phyloP scores from a whole-genome alignment of 2,329 filamentous ascomycete genomes.

The Pseudogymnoascus sp. region DNA sequence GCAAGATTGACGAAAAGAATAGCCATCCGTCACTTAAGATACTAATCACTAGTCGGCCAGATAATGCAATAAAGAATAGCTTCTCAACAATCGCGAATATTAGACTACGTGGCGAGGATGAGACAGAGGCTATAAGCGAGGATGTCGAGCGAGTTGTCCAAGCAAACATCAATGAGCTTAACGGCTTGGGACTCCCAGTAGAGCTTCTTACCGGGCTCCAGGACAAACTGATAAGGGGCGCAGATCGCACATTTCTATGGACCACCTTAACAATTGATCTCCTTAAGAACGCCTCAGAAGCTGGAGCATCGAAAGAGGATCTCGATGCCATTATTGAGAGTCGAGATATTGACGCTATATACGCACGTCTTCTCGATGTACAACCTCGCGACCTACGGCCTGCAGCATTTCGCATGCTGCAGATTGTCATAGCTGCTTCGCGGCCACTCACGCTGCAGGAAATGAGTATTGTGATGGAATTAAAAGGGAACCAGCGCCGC shows the following conservation, averaged over 20 bases:
- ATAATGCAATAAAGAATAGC: slow-evolving; percentile 1
- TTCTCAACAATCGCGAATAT: slow-evolving; percentile 1
- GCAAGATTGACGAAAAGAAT: neutral
- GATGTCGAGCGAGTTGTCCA: slow-evolving; percentile 14
- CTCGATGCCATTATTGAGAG: neutral
- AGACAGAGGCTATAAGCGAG: slow-evolving; percentile 11
- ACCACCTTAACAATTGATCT: slow-evolving; percentile 6
- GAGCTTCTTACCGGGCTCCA: neutral
- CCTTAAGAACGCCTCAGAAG: slow-evolving; percentile 5
- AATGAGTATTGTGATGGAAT: slow-evolving; percentile 13
- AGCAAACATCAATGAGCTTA: slow-evolving; percentile 2
- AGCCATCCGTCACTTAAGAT: slow-evolving; percentile 26
- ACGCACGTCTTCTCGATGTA: slow-evolving; percentile 9
- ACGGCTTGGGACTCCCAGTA: neutral
- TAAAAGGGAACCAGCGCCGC: neutral
- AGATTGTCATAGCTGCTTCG: slow-evolving; percentile 12
- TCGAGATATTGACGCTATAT: slow-evolving; percentile 10
- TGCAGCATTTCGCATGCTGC: slow-evolving; percentile 10
- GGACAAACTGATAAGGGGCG: neutral
- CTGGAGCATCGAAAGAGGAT: neutral
- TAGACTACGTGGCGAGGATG: slow-evolving; percentile 10
- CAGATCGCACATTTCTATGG: slow-evolving; percentile 18
- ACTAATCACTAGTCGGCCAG: slow-evolving; percentile 18
- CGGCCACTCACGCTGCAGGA: slow-evolving; percentile 14
- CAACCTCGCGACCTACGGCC: slow-evolving; percentile 12